These are phyloP conservation scores for Microsporum audouinii DNA, from an alignment of 2,329 filamentous ascomycete genomes.

Conservation along the genomic window DNA sequence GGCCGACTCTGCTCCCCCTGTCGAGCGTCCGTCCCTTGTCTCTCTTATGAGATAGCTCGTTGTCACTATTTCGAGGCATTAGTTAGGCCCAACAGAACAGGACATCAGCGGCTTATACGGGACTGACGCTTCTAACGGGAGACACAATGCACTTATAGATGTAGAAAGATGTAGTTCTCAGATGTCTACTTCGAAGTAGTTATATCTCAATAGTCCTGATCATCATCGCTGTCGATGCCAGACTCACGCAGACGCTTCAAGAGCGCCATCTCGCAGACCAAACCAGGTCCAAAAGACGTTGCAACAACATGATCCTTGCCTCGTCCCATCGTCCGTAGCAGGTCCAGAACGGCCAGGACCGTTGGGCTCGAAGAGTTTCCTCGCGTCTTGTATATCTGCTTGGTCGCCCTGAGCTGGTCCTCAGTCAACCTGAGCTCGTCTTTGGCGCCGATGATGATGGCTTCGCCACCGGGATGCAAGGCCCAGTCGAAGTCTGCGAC, in stretches of 20 bases:
- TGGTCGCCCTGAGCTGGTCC: not conserved
- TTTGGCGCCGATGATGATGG: not conserved
- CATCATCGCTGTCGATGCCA: no score
- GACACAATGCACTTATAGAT: no score
- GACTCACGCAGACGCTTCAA: not conserved
- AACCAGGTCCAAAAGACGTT: not conserved
- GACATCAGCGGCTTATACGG: no score
- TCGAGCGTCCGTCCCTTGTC: no score
- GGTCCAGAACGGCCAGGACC: not conserved
- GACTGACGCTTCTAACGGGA: no score
- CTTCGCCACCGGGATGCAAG: not conserved
- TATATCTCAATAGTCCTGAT: no score
- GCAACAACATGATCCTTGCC: not conserved
- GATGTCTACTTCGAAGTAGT: no score
- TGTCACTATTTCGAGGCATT: no score
- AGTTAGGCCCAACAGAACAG: no score
- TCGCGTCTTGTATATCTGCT: not conserved
- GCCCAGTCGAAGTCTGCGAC: not conserved
- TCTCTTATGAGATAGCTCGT: no score
- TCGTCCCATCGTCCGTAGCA: not conserved
- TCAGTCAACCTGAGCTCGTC: not conserved
- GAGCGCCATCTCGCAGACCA: not conserved
- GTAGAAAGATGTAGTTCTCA: no score
- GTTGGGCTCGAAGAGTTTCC: slow-evolving; percentile 3
- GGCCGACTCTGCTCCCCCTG: no score